phyloP scores from a whole-genome alignment of 139 green algal species.

The Tetratostichococcus sp. region DNA sequence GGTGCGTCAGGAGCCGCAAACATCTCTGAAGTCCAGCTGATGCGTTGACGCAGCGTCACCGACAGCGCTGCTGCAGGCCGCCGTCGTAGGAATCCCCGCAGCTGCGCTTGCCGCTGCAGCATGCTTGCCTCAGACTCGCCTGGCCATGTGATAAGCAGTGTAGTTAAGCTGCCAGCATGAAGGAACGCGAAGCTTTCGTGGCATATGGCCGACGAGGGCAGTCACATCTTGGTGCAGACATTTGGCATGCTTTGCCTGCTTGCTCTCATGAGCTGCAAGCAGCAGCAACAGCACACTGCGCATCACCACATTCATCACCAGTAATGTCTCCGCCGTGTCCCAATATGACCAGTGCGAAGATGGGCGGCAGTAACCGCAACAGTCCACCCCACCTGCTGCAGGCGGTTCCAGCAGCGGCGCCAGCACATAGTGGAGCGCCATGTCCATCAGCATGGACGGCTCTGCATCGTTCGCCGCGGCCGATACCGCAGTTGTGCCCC shows the following conservation, averaged over 20 bases:
- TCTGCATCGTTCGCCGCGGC: neutral
- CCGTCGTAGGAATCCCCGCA: neutral
- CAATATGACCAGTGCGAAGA: too few relatives aligned
- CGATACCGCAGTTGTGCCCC: neutral
- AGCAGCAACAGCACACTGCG: too few relatives aligned
- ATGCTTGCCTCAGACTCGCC: neutral
- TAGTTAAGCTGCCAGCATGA: too few relatives aligned
- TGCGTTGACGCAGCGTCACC: neutral
- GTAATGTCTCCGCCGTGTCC: too few relatives aligned
- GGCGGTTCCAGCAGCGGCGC: neutral
- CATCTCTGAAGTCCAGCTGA: neutral
- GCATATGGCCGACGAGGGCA: too few relatives aligned
- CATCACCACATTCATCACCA: too few relatives aligned
- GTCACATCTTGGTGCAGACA: too few relatives aligned
- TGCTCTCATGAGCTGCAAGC: too few relatives aligned
- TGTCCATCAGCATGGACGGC: neutral
- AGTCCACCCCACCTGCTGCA: neutral
- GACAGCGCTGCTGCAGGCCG: neutral
- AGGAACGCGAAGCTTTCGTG: too few relatives aligned
- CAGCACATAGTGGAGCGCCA: neutral
- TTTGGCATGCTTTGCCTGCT: too few relatives aligned
- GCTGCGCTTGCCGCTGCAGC: neutral
- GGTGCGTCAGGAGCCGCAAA: too few relatives aligned
- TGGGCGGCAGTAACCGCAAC: too few relatives aligned
- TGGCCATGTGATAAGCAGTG: neutral